Evolutionary conservation across 192 early-diverging fungal species (phyloP), one percentile per base, ranked within the genome.

Genomic region (Backusella psychrophila): DNA sequence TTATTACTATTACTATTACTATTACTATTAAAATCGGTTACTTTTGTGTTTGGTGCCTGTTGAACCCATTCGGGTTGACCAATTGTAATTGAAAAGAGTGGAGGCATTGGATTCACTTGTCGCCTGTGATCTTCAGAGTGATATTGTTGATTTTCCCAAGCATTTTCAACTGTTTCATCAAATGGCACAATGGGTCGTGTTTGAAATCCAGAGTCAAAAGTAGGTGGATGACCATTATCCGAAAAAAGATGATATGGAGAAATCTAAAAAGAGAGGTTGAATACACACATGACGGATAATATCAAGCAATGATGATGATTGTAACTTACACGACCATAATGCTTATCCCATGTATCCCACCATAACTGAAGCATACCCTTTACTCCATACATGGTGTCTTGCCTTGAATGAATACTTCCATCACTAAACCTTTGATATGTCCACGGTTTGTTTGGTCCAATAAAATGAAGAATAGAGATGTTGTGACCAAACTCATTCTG

Each of bases 361-460:
- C 94, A 95, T 42, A 87, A 69, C 66, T 85, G 88, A 19, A 93
- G 84, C 39, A 94, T 78, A 36, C 85, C 81, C 14, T 84, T 75
- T 21, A 85, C 85, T 74, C 89, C 86, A 70, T 85, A 78, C 78
- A 88, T 75, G 71, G 82, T 80, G 34, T 86, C 84, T 38, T 75
- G 84, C 19, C 72, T 73, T 35, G 86, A 73, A 35, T 89, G 79
- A 15, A 93, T 80, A 12, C 77, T 78, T 35, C 92, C 90, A 69
- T 90, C 89, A 15, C 86, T 77, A 44, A 87, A 89, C 26, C 92
- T 89, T 33, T 88, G 84, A 84, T 90, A 94, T 66, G 88, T 87
- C 97, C 97, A 98, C 7, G 97, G 97, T 84, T 98, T 98, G 21
- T 87, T 83, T 5, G 81, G 71, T 4, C 97, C 97, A 69, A 96